phyloP scores from a whole-genome alignment of 2,329 filamentous ascomycete genomes.

The Microdochium trichocladiopsis region DNA sequence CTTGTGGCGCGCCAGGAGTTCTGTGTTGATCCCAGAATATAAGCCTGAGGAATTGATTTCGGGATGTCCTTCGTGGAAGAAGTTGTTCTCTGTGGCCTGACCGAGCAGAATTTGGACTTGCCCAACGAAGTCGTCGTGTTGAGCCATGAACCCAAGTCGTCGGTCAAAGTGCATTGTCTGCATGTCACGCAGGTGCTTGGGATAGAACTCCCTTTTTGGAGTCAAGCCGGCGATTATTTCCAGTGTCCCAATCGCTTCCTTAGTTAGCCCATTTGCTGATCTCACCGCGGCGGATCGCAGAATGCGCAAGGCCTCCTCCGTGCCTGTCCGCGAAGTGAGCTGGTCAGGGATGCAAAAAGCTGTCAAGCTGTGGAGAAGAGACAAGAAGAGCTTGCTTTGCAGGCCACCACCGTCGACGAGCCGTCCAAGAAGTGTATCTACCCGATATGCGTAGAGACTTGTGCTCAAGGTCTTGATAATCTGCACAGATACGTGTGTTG shows the following conservation, averaged over 20 bases:
- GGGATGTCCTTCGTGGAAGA: conserved; percentile 19
- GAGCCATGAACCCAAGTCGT: conserved; percentile 31
- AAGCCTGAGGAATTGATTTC: too few relatives aligned
- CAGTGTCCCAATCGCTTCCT: conserved; percentile 26
- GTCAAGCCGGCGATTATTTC: conserved; percentile 29
- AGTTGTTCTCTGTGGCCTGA: conserved; percentile 17
- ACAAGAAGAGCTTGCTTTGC: conserved; percentile 42
- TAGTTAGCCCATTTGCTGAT: conserved; percentile 35
- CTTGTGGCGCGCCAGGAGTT: conserved; percentile 7
- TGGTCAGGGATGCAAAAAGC: conserved; percentile 42
- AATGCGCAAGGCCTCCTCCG: conserved; percentile 43
- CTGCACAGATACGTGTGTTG: conserved; percentile 4
- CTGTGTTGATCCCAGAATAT: conserved; percentile 18
- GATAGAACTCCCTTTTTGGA: conserved; percentile 37
- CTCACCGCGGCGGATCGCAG: conserved; percentile 37
- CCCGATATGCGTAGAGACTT: conserved; percentile 23
- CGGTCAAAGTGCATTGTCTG: conserved; percentile 34
- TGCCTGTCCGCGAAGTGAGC: conserved; percentile 41
- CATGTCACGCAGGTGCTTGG: conserved; percentile 31
- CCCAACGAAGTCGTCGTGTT: conserved; percentile 33
- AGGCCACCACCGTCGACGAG: conserved; percentile 42
- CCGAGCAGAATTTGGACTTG: conserved; percentile 26
- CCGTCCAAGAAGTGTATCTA: conserved; percentile 42
- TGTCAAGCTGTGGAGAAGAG: conserved; percentile 47
- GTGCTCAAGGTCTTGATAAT: conserved; percentile 2